These are phyloP conservation scores for Picea glauca DNA, from an alignment of 75 land plant species.

Conservation along the genomic window DNA sequence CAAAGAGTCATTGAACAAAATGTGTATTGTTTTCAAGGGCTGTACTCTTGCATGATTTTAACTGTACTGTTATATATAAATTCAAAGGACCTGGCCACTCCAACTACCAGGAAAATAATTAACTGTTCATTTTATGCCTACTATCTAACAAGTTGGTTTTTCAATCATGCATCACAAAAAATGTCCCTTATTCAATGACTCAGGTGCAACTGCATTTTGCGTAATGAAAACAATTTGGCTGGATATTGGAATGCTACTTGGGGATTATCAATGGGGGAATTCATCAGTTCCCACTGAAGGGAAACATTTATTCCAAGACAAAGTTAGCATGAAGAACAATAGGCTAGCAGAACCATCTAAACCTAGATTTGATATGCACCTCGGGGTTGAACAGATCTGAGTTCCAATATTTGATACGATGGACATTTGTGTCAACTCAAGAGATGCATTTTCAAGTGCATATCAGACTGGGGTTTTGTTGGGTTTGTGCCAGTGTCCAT, in stretches of 20 bases:
- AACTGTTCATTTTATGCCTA: neutral
- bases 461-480: no score
- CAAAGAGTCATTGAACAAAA: neutral
- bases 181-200: neutral
- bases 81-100: neutral
- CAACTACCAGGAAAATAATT: neutral
- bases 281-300: neutral
- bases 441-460: no score
- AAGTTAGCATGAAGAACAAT: no score
- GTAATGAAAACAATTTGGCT: neutral
- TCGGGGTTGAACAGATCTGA: no score
- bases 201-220: neutral
- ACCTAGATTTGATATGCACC: neutral
- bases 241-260: neutral
- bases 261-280: neutral
- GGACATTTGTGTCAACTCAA: no score
- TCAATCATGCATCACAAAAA: neutral
- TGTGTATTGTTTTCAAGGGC: neutral
- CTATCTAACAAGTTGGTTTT: neutral
- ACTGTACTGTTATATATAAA: neutral
- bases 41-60: neutral
- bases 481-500: no score
- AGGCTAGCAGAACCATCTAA: neutral
- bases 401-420: no score
- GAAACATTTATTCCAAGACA: neutral